Conservation (phyloP, 1,139 yeast species). For the Suhomyces anneliseae region DNA sequence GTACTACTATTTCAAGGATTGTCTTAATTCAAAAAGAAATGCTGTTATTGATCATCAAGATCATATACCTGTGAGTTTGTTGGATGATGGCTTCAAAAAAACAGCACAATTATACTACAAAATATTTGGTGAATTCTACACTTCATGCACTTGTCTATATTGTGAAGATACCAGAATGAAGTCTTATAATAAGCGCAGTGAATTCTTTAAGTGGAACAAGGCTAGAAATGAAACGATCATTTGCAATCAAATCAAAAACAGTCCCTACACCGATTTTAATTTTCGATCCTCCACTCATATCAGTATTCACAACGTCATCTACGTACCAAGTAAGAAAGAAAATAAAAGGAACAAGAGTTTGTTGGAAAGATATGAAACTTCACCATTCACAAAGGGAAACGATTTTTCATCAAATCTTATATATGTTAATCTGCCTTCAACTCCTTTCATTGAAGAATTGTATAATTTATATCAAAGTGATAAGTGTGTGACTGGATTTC, state of each 20-base stretch:
- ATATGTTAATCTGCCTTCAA: too few species aligned
- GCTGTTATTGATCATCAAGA: slow-evolving; percentile 30
- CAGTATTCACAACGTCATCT: slow-evolving; percentile 20
- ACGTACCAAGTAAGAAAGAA: slow-evolving; percentile 10
- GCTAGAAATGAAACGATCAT: background rate
- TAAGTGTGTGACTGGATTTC: too few species aligned
- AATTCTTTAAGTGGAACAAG: too few species aligned
- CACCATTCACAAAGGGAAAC: too few species aligned
- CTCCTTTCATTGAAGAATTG: too few species aligned
- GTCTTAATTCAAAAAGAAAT: slow-evolving; percentile 10
- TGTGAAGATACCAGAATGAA: too few species aligned
- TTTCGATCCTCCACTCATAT: slow-evolving; percentile 20
- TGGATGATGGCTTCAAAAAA: slow-evolving; percentile 21
- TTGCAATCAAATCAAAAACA: background rate
- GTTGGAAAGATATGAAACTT: too few species aligned
- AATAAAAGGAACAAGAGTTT: too few species aligned
- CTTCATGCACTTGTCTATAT: too few species aligned
- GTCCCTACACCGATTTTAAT: slow-evolving; percentile 4
- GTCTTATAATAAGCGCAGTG: too few species aligned
- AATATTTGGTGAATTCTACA: slow-evolving; percentile 17
- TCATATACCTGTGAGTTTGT: slow-evolving; percentile 22
- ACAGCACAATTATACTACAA: slow-evolving; percentile 22
- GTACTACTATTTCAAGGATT: slow-evolving; percentile 23
- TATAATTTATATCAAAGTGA: too few species aligned
- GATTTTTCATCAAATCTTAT: too few species aligned